These are phyloP conservation scores for Ganoderma sinense DNA, from an alignment of 1,284 basidiomycete species.

Conservation along the genomic window DNA sequence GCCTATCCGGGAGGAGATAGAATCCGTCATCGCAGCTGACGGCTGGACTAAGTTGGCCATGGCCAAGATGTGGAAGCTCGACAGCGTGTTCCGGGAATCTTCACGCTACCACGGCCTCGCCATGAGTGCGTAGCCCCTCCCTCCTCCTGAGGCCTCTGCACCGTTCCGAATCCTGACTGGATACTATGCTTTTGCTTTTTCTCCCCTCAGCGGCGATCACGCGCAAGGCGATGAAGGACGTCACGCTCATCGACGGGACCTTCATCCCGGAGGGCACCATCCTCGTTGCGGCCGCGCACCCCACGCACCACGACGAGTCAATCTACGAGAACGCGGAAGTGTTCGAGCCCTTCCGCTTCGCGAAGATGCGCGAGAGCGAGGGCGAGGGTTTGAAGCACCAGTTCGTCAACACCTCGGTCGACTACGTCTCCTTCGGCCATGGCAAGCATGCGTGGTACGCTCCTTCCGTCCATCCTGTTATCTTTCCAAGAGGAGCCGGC, in stretches of 20 bases:
- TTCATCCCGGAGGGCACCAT: conserved; percentile 50
- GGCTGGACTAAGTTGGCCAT: conserved; percentile 53
- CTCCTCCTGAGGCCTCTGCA: not conserved
- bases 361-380: conserved; percentile 43
- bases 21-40: conserved; percentile 44
- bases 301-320: conserved; percentile 48
- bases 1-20: conserved; percentile 57
- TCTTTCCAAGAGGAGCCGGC: not conserved
- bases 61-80: conserved; percentile 54
- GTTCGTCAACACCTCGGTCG: conserved; percentile 33
- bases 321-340: conserved; percentile 47
- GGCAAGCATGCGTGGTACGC: conserved; percentile 47
- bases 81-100: conserved; percentile 61
- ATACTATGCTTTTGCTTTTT: not conserved
- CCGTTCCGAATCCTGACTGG: not conserved
- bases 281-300: conserved; percentile 47
- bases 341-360: conserved; percentile 55
- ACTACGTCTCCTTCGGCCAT: conserved; percentile 38
- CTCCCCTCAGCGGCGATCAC: conserved; percentile 17
- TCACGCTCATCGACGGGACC: conserved; percentile 49
- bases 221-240: conserved; percentile 41
- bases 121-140: conserved; percentile 23
- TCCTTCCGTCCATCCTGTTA: not conserved
- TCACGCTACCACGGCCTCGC: conserved; percentile 46
- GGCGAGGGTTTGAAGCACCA: conserved; percentile 36